Percentiles rank a stretch among this genome's conserved stretches.
These are phyloP conservation scores for Coccomyxa sp. DNA, from an alignment of 139 green algal genomes.

Conservation along the genomic window DNA sequence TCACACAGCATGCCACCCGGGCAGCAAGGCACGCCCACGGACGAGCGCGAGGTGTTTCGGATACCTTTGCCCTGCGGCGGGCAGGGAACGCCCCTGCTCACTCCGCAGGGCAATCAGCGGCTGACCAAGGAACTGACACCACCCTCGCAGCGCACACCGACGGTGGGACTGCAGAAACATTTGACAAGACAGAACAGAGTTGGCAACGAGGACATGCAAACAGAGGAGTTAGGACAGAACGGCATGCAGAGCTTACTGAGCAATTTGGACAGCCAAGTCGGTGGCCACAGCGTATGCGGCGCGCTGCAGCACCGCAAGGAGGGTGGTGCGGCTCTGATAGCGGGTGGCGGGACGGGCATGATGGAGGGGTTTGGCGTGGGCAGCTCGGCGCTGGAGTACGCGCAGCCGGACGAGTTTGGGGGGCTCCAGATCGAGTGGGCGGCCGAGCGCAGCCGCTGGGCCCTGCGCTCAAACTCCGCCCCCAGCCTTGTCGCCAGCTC, in stretches of 20 bases:
- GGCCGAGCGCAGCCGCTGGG: background rate
- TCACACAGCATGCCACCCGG: background rate
- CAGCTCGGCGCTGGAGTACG: background rate
- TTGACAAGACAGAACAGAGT: too few species aligned
- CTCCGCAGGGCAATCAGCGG: background rate
- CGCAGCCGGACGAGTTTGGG: background rate
- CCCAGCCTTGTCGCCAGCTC: slow-evolving; percentile 1
- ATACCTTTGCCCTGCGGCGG: background rate
- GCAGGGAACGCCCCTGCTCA: background rate
- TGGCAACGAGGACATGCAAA: background rate
- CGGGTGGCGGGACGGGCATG: background rate
- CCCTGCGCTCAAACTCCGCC: background rate
- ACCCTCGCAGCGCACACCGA: background rate
- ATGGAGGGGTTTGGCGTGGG: background rate
- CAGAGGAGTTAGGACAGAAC: background rate
- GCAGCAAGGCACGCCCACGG: background rate
- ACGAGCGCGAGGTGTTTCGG: background rate
- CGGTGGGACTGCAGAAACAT: too few species aligned
- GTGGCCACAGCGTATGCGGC: too few species aligned
- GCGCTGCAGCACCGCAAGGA: background rate
- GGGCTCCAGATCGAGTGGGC: background rate
- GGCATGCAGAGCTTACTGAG: background rate
- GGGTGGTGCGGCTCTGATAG: background rate
- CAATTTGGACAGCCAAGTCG: too few species aligned
- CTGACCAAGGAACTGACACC: too few species aligned